These are phyloP conservation scores for Cercospora brassicicola DNA, from an alignment of 2,329 filamentous ascomycete species.

Conservation along the genomic window DNA sequence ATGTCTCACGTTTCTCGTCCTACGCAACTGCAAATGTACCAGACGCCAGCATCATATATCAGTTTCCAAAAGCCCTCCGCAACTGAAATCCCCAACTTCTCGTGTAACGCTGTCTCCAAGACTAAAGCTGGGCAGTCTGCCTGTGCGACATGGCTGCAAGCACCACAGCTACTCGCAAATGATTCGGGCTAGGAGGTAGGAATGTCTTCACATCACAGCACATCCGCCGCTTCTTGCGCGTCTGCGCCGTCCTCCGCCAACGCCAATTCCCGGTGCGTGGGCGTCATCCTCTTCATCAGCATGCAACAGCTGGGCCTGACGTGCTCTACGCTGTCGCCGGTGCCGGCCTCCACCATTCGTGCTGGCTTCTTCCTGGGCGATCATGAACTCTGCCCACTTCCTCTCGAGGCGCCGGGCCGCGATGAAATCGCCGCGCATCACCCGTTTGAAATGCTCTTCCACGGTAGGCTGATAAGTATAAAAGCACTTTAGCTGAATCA, in stretches of 20 bases:
- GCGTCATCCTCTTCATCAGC: conserved; percentile 71
- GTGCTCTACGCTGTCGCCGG: conserved; percentile 70
- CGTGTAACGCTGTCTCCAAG: not conserved
- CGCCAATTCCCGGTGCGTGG: conserved; percentile 25
- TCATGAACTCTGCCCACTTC: conserved; percentile 95
- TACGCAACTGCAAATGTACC: not conserved
- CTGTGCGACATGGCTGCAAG: not conserved
- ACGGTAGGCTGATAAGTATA: conserved; percentile 95
- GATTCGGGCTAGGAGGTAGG: not conserved
- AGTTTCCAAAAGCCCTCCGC: not conserved
- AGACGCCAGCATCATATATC: not conserved
- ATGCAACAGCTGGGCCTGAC: conserved; percentile 78
- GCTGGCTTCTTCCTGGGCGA: conserved; percentile 81
- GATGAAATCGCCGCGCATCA: conserved; percentile 71
- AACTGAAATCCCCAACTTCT: not conserved
- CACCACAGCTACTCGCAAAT: not conserved
- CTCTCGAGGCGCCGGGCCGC: conserved; percentile 77
- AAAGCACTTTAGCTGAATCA: conserved; percentile 87
- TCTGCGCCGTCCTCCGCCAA: conserved; percentile 46
- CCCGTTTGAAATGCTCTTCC: conserved; percentile 86
- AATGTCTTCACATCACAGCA: conserved; percentile 44
- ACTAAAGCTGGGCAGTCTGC: not conserved
- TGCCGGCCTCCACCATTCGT: conserved; percentile 65
- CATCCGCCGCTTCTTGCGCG: conserved; percentile 53
- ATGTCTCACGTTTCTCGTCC: not conserved